Evolutionary conservation across 352 stramenopile genomes (phyloP).

Genomic region (Elongisporangium prolatum): DNA sequence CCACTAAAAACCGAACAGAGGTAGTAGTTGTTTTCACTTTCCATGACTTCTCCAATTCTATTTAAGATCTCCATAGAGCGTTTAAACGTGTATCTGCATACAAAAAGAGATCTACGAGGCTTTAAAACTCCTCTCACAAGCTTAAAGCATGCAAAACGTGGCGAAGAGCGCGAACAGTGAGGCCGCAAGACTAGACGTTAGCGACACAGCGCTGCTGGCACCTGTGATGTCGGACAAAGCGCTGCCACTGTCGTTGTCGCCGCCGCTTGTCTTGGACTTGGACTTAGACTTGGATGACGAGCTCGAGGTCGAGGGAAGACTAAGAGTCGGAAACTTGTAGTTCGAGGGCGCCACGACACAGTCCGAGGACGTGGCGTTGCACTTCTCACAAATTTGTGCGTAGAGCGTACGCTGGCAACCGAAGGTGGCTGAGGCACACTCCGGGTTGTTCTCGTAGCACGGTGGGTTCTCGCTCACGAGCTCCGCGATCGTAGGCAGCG

Average conservation of each 20-base stretch:
- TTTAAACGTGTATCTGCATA: neutral
- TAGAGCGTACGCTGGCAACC: slow-evolving; percentile 62
- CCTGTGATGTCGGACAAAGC: neutral
- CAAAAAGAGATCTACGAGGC: neutral
- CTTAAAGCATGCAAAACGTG: neutral
- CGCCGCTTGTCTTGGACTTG: too few relatives aligned
- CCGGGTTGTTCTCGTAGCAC: slow-evolving; percentile 63
- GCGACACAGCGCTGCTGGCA: neutral
- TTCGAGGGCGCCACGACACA: slow-evolving; percentile 28
- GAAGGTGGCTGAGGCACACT: slow-evolving; percentile 31
- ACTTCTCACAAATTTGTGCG: slow-evolving; percentile 59
- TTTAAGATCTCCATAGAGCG: too few relatives aligned
- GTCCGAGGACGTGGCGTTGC: slow-evolving; percentile 16
- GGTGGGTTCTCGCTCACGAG: slow-evolving; percentile 47
- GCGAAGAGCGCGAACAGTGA: neutral
- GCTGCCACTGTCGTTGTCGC: too few relatives aligned
- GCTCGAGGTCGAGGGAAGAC: slow-evolving; percentile 17
- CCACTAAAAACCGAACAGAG: too few relatives aligned
- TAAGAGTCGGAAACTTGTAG: slow-evolving; percentile 46
- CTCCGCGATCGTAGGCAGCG: slow-evolving; percentile 33
- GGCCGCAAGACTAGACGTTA: neutral
- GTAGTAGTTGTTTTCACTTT: too few relatives aligned
- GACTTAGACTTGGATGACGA: slow-evolving; percentile 7
- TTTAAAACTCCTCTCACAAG: too few relatives aligned
- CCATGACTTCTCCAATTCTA: too few relatives aligned